Conservation (phyloP, 305 asterid species). For the Nicotiana rustica region DNA sequence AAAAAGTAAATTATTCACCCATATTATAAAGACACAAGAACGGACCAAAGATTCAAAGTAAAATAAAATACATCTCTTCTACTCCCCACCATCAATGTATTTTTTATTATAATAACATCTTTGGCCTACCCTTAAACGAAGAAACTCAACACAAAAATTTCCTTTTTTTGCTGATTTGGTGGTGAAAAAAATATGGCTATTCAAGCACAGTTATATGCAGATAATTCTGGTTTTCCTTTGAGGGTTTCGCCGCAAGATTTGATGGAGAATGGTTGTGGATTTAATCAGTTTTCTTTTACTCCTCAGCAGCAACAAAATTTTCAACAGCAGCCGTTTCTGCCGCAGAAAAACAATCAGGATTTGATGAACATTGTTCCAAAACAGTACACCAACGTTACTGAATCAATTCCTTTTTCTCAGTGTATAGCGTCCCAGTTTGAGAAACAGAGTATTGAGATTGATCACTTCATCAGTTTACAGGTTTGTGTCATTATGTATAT, state of each 20-base stretch:
- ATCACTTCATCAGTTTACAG: constrained; percentile 58
- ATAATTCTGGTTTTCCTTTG: constrained; percentile 43
- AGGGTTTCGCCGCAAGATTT: constrained; percentile 47
- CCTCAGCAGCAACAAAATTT: constrained; percentile 40
- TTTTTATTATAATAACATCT: not conserved
- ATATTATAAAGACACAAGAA: too few species aligned
- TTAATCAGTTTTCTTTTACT: constrained; percentile 40
- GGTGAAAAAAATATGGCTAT: constrained; percentile 54
- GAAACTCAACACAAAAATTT: not conserved
- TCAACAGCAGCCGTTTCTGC: not conserved
- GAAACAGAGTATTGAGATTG: constrained; percentile 58
- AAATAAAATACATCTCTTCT: too few species aligned
- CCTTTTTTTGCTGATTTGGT: not conserved
- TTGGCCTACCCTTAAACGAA: not conserved
- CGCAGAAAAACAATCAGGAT: constrained; percentile 31
- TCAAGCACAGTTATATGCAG: constrained; percentile 61
- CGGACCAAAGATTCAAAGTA: too few species aligned
- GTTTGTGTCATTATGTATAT: constrained; percentile 34
- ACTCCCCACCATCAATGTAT: too few species aligned
- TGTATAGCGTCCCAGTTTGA: constrained; percentile 43
- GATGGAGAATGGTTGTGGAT: constrained; percentile 52
- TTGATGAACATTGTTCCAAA: not conserved
- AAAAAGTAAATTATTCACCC: too few species aligned
- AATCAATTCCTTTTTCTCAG: constrained; percentile 38
- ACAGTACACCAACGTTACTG: constrained; percentile 10